Base-by-base conservation (phyloP, 2,329 filamentous ascomycete genomes). In the Exophiala sp. region DNA sequence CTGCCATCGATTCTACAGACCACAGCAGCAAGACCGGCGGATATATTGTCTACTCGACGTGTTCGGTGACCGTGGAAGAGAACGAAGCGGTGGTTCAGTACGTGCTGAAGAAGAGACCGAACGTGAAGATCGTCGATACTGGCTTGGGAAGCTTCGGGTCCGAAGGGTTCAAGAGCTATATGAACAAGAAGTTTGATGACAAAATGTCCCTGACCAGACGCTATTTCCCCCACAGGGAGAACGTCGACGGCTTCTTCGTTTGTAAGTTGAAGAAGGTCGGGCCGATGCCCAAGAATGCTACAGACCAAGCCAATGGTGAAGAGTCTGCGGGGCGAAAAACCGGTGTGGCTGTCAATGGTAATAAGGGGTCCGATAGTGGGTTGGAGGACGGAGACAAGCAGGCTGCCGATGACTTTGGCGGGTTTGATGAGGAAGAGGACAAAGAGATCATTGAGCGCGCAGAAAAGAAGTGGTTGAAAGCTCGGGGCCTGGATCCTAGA, bases 231-330 rank as follows among this genome's bases (percentile, higher is more conserved):
- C 88, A 95, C 67, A 80, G 85, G 16, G 88, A 93, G 74, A 95
- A 96, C 71, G 89, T 98, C 27, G 93, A 97, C 67, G 93, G 93
- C 58, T 98, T 98, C 82, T 98, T 89, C 67, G 93, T 98, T 55
- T 88, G 89, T 64, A 98, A 98, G 70, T 86, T 98, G 72, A 90
- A 95, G 71, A 98, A 98, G 78, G 81, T 81, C 13, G 91, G 82
- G 0, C 85, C 88, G 2, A 87, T 86, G 34, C 83, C 86, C 29
- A 47, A 58, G 22, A 53, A 45, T 14, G 43, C 34, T 9, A 40
- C 62, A 18, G 24, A 10, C 44, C 46, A 53, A 38, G 27, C 16
- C n/a, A 55, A 53, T 18, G 63, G 62, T 30, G 61, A 61, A 2
- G 60, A 57, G 24, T 63, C 57, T 29, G 58, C 58, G 8, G 48